Evolutionary conservation across 331 rosid species (phyloP).

Genomic region (Saraca asoca): DNA sequence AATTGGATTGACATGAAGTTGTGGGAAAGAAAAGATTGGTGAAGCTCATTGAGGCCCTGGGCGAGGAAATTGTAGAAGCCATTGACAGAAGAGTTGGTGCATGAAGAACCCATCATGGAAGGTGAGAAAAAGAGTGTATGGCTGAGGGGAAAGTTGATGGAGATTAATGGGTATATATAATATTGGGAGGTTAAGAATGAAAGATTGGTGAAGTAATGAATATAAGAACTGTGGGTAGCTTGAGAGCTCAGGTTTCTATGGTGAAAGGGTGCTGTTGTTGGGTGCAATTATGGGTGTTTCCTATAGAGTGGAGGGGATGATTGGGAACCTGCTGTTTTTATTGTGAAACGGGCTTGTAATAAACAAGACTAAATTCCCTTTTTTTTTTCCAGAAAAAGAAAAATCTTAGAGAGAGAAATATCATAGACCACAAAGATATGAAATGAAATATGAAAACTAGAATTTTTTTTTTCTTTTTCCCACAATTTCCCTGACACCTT

Average conservation of each 20-base stretch:
- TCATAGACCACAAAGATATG: constrained; percentile 14
- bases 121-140: constrained; percentile 12
- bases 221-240: constrained; percentile 28
- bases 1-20: constrained; percentile 72
- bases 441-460: constrained; percentile 26
- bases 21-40: constrained; percentile 49
- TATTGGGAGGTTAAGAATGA: constrained; percentile 26
- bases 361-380: neutral
- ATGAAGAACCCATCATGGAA: constrained; percentile 65
- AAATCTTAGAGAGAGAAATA: constrained; percentile 12
- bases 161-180: constrained; percentile 48
- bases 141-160: constrained; percentile 43
- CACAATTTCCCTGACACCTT: constrained; percentile 1
- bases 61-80: constrained; percentile 75
- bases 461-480: too few relatives aligned
- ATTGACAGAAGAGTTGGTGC: constrained; percentile 69
- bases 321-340: constrained; percentile 63
- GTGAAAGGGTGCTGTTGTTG: constrained; percentile 59
- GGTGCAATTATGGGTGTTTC: constrained; percentile 85
- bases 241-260: constrained; percentile 51
- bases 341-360: constrained; percentile 42
- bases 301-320: constrained; percentile 71
- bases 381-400: neutral
- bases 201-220: constrained; percentile 14
- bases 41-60: constrained; percentile 66